Evolutionary conservation across 176 grass and related monocot genomes (phyloP).

Genomic region (Zoysia japonica): DNA sequence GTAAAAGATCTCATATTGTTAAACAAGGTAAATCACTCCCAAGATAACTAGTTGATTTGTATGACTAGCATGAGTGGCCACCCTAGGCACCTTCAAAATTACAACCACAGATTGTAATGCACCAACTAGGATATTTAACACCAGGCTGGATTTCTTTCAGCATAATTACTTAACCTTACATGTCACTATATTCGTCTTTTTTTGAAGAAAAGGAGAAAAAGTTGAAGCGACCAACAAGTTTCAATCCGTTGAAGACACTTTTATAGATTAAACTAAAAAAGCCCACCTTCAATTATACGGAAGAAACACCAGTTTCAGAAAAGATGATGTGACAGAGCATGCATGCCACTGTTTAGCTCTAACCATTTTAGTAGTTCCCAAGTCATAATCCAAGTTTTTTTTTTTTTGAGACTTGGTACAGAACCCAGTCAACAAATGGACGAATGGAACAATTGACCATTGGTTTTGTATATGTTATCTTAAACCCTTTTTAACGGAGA

Average conservation of each 20-base stretch:
- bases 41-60: not conserved
- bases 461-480: not conserved
- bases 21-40: not conserved
- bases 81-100: not conserved
- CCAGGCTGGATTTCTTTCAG: not conserved
- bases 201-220: not conserved
- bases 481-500: too few species aligned
- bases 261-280: constrained; percentile 8
- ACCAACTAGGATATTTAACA: not conserved
- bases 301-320: not conserved
- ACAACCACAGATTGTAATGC: not conserved
- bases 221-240: not conserved
- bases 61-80: not conserved
- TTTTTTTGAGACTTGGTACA: constrained; percentile 4
- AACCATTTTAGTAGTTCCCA: constrained; percentile 13
- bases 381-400: not conserved
- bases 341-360: not conserved
- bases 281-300: not conserved
- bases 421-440: constrained; percentile 21
- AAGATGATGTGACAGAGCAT: constrained; percentile 5
- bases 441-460: not conserved
- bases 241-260: not conserved
- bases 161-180: not conserved
- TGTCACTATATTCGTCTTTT: not conserved
- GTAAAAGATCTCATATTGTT: constrained; percentile 16